Conservation (phyloP, 148 eudicot genomes). For the Heliamphora exappendiculata region DNA sequence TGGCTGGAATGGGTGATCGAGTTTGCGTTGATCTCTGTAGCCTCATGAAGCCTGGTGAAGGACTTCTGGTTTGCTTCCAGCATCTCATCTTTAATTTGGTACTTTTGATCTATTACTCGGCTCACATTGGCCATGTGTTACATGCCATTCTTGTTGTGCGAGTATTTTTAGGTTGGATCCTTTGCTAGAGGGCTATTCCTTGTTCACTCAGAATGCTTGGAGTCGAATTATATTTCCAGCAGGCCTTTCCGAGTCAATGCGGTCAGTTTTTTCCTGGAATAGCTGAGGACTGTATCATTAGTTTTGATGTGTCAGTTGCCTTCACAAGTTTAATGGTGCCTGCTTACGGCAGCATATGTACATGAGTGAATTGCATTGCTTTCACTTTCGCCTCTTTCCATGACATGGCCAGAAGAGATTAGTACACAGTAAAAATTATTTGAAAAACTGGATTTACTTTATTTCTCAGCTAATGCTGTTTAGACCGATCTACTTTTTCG, state of each 20-base stretch:
- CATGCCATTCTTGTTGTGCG: neutral
- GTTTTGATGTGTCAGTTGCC: slow-evolving; percentile 8
- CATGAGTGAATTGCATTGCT: neutral
- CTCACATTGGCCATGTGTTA: neutral
- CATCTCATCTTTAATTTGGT: neutral
- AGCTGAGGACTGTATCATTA: neutral
- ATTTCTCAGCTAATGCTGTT: neutral
- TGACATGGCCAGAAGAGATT: slow-evolving; percentile 15
- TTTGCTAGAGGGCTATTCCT: slow-evolving; percentile 96
- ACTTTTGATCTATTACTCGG: neutral
- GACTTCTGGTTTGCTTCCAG: slow-evolving; percentile 59
- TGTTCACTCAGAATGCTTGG: slow-evolving; percentile 94
- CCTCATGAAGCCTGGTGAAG: slow-evolving; percentile 93
- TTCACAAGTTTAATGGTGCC: slow-evolving; percentile 21
- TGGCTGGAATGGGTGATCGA: slow-evolving; percentile 92
- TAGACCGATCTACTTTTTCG: neutral
- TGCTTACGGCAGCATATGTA: neutral
- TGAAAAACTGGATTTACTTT: neutral
- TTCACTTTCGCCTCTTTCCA: neutral
- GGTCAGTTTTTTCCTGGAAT: slow-evolving; percentile 35
- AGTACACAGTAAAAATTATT: neutral
- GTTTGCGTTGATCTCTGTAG: slow-evolving; percentile 96
- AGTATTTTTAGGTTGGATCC: slow-evolving; percentile 66
- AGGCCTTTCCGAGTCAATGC: slow-evolving; percentile 97
- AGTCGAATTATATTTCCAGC: slow-evolving; percentile 88